Percentiles rank a stretch among this genome's conserved stretches.
Evolutionary conservation across 345 rosid genomes (phyloP).

Genomic region (Populus deltoides): DNA sequence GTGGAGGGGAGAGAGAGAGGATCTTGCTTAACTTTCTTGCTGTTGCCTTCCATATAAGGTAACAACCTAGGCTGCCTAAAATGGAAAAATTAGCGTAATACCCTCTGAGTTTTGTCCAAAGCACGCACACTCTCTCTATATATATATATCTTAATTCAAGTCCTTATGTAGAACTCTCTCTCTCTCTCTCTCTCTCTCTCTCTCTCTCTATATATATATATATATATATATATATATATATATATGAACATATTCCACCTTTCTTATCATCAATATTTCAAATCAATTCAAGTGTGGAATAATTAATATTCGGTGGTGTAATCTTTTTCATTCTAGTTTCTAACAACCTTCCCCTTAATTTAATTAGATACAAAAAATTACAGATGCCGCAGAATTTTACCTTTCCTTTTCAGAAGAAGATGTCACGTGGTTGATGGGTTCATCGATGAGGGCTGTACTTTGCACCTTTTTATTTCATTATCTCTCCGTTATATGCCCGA

Average conservation of each 20-base stretch:
- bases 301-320: neutral
- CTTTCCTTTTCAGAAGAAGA: neutral
- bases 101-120: conserved; percentile 12
- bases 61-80: conserved; percentile 36
- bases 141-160: neutral
- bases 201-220: no score
- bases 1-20: no score
- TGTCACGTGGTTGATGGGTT: neutral
- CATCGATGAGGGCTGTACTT: neutral
- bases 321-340: neutral
- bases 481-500: neutral
- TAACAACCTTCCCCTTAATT: neutral
- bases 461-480: neutral
- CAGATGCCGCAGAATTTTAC: neutral
- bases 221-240: no score
- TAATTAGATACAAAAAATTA: neutral
- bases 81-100: conserved; percentile 39
- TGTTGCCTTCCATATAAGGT: conserved; percentile 44
- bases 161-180: no score
- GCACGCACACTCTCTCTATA: neutral
- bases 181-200: no score
- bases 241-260: neutral
- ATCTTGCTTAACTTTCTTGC: conserved; percentile 19
- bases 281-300: neutral
- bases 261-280: no score